phyloP scores from a whole-genome alignment of 164 flowering plant genomes.

The Vitis riparia region DNA sequence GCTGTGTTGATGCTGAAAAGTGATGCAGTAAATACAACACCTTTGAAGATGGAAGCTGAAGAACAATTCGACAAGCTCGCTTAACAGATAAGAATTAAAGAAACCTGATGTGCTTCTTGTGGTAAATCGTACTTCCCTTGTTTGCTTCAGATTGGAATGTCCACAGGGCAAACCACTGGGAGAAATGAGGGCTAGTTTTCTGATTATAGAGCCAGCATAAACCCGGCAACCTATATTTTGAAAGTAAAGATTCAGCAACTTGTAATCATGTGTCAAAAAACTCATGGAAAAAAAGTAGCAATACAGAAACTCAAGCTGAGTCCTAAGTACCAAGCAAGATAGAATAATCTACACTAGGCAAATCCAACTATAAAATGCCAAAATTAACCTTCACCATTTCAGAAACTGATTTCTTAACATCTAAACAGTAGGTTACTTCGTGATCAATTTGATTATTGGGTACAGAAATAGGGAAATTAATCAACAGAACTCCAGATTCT shows the following conservation, averaged over 20 bases:
- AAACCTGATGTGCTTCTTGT: conserved; percentile 50
- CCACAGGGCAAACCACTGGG: conserved; percentile 11
- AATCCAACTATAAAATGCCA: too few species aligned
- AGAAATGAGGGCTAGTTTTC: conserved; percentile 21
- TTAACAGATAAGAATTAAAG: background rate
- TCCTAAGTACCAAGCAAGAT: too few species aligned
- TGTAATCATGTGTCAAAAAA: background rate
- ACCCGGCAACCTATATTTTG: conserved; percentile 12
- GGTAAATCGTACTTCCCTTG: conserved; percentile 10
- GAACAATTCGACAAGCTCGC: background rate
- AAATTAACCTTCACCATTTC: too few species aligned
- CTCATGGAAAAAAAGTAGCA: too few species aligned
- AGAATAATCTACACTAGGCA: too few species aligned
- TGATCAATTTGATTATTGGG: too few species aligned
- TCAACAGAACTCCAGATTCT: too few species aligned
- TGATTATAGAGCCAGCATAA: conserved; percentile 20
- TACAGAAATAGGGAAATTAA: too few species aligned
- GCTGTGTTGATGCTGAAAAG: conserved; percentile 67
- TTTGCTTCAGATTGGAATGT: conserved; percentile 11
- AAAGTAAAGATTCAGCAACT: background rate
- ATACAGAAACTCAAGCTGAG: too few species aligned
- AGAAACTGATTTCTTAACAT: too few species aligned
- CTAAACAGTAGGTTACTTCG: too few species aligned
- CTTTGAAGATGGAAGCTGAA: conserved; percentile 8
- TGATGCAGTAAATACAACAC: conserved; percentile 11